Evolutionary conservation across 2,329 filamentous ascomycete genomes (phyloP).

Genomic region (Canariomyces notabilis): DNA sequence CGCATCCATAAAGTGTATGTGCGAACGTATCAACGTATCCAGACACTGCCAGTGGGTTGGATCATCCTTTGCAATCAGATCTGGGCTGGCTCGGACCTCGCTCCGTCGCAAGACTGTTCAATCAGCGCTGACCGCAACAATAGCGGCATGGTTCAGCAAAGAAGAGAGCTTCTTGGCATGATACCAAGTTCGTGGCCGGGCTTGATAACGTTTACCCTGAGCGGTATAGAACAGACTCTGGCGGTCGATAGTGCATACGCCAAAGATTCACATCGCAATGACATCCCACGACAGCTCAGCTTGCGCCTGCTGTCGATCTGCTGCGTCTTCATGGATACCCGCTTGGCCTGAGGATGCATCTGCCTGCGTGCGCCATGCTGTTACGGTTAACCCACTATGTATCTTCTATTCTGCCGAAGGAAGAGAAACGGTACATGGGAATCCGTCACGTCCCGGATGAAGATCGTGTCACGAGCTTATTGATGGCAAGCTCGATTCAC

Average conservation of each 20-base stretch:
- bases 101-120: background rate
- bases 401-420: background rate
- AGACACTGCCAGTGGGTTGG: too few relatives aligned
- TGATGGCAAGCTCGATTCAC: background rate
- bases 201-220: background rate
- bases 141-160: background rate
- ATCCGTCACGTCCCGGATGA: constrained; percentile 1
- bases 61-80: too few relatives aligned
- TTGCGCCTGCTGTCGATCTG: constrained; percentile 2
- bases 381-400: background rate
- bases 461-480: constrained; percentile 9
- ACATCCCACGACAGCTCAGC: background rate
- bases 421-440: background rate
- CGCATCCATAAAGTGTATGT: too few relatives aligned
- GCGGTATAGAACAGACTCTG: background rate
- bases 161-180: background rate
- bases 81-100: background rate
- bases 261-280: background rate
- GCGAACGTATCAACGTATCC: constrained; percentile 11
- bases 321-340: constrained; percentile 2
- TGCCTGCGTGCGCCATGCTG: constrained; percentile 3
- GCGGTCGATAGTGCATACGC: background rate
- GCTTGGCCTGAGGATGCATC: background rate
- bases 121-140: background rate
- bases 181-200: background rate